Conservation (phyloP, 2,329 filamentous ascomycete species). For the Nothopassalora personata region DNA sequence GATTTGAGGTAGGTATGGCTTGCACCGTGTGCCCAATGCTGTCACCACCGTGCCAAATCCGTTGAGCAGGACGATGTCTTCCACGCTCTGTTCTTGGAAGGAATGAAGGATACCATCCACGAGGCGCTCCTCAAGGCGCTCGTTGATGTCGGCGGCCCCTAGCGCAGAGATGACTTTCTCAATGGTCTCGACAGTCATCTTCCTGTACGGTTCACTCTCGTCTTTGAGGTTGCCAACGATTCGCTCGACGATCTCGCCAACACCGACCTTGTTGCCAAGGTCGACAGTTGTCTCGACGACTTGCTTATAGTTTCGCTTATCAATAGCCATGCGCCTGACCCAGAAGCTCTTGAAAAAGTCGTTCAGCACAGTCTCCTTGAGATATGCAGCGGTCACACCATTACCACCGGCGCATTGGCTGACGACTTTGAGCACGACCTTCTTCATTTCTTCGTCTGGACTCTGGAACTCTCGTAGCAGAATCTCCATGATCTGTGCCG, state of each 20-base stretch:
- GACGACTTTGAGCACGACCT: conserved; percentile 94
- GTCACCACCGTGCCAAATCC: conserved; percentile 98
- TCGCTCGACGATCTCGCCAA: conserved; percentile 86
- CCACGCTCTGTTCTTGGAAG: conserved; percentile 96
- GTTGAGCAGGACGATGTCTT: conserved; percentile 93
- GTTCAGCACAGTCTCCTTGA: conserved; percentile 89
- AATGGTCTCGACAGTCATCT: conserved; percentile 98
- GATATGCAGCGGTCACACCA: conserved; percentile 87
- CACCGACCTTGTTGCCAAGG: conserved; percentile 94
- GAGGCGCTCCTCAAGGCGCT: conserved; percentile 84
- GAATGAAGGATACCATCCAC: conserved; percentile 93
- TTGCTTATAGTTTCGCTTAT: conserved; percentile 95
- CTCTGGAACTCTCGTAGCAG: conserved; percentile 91
- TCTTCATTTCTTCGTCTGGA: conserved; percentile 99
- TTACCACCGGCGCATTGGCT: conserved; percentile 93
- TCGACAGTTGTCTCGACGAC: conserved; percentile 98
- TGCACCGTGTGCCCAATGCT: conserved; percentile 85
- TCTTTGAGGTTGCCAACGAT: conserved; percentile 96
- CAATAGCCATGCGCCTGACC: conserved; percentile 92
- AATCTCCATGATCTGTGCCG: conserved; percentile 98
- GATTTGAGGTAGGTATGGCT: conserved; percentile 94
- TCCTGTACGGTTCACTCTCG: conserved; percentile 94
- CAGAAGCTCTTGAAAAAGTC: conserved; percentile 99
- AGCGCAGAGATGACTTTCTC: conserved; percentile 93
- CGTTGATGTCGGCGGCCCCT: conserved; percentile 88